Evolutionary conservation across 192 early-diverging fungal genomes (phyloP), one percentile per base, ranked within the genome.

Genomic region (Umbelopsis ramanniana): DNA sequence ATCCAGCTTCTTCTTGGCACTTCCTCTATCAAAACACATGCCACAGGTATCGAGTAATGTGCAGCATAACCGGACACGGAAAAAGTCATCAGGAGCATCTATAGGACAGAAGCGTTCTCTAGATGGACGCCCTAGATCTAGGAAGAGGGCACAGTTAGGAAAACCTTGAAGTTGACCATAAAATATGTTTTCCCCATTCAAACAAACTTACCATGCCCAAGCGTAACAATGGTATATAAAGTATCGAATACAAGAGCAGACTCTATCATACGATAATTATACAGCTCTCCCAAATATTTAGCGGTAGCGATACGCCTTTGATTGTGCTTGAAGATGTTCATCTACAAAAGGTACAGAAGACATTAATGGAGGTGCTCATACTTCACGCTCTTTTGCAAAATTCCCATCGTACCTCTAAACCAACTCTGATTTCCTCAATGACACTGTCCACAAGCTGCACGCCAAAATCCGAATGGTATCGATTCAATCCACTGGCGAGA

Each of bases 271-370:
- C 91, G 85, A 77, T 93, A 95, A 67, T 93, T 91, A 76, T 95
- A 96, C 46, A 99, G 82, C 74, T 98, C 96, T 48, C 95, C 96
- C 7, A 99, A 80, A 73, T 93, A 99, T 63, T 91, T 90, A 3
- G 85, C 89, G 10, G 85, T 83, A 1, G 94, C 86, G 47, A 98
- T 89, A 26, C 98, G 86, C 67, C 89, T 87, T 82, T 97, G 97
- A 74, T 97, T 99, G 70, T 94, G 92, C 53, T 92, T 90, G 78
- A 96, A 99, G 46, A 95, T 82, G 76, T 98, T 99, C 47, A 86
- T 87, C 83, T 85, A 72, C 11, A 15, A 3, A 37, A 22, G n/a
- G 15, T 9, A 6, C 26, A 26, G 17, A 21, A n/a, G 21, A 22
- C 8, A 73, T 9, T 50, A 50, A 40, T 10, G 9, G 6, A 73